Conservation (phyloP, 164 flowering plant species). For the Taxillus chinensis region DNA sequence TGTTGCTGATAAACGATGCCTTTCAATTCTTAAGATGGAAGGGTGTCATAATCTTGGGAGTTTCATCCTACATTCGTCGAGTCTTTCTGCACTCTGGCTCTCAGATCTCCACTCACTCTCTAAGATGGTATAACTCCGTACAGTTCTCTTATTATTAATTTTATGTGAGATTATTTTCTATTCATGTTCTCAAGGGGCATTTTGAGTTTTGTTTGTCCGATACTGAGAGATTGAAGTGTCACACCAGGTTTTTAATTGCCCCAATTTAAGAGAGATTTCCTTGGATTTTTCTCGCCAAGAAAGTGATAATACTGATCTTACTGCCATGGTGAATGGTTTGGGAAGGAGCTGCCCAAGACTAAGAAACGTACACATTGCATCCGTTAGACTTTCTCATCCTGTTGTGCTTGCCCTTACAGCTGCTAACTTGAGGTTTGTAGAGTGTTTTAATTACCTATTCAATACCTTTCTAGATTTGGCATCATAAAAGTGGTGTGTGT, state of each 20-base stretch:
- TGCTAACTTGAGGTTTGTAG: constrained; percentile 70
- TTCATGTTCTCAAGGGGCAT: background rate
- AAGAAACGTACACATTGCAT: constrained; percentile 83
- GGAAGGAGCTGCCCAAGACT: constrained; percentile 75
- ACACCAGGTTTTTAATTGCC: constrained; percentile 74
- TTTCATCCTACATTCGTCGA: constrained; percentile 52
- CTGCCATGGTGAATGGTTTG: constrained; percentile 44
- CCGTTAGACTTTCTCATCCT: constrained; percentile 61
- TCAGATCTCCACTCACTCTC: constrained; percentile 75
- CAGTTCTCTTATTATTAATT: background rate
- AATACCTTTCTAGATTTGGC: background rate
- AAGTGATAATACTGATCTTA: constrained; percentile 75
- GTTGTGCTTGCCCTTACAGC: constrained; percentile 80
- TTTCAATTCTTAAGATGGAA: constrained; percentile 81
- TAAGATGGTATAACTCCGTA: constrained; percentile 45
- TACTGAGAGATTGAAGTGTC: background rate
- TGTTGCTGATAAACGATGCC: constrained; percentile 71
- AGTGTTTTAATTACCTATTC: background rate
- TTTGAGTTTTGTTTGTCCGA: no score
- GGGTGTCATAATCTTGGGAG: constrained; percentile 76
- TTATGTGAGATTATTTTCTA: background rate
- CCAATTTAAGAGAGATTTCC: constrained; percentile 78
- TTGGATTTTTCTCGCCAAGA: constrained; percentile 68
- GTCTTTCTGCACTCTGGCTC: constrained; percentile 82
- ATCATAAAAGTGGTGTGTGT: no score